These are phyloP conservation scores for Trypanosoma congolense DNA, from an alignment of 208 protist genomes.

Conservation along the genomic window DNA sequence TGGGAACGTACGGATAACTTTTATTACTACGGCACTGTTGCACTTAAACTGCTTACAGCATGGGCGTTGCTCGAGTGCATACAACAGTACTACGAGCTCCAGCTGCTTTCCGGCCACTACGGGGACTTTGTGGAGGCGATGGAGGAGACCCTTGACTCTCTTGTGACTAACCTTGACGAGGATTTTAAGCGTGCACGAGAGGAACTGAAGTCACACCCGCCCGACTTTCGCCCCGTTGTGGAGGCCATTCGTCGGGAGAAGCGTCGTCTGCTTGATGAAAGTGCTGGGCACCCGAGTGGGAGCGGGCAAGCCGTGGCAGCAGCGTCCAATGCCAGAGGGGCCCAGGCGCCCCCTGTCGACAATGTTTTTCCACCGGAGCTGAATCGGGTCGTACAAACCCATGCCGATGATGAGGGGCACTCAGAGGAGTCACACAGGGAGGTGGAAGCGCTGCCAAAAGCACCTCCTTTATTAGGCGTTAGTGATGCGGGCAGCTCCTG, in stretches of 20 bases:
- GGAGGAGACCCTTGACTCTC: constrained; percentile 40
- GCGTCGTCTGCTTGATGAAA: constrained; percentile 23
- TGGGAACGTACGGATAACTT: constrained; percentile 86
- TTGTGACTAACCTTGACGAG: constrained; percentile 25
- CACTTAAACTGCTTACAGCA: constrained; percentile 57
- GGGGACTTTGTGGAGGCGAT: constrained; percentile 67
- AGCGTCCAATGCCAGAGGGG: too few species aligned
- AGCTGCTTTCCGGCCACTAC: constrained; percentile 57
- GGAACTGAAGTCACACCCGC: constrained; percentile 38
- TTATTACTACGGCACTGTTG: constrained; percentile 73
- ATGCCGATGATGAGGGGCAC: too few species aligned
- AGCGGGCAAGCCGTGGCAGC: too few species aligned
- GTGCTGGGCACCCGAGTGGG: neutral
- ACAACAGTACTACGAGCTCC: constrained; percentile 78
- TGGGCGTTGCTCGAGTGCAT: constrained; percentile 74
- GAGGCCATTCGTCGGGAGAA: constrained; percentile 45
- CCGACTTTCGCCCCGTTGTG: constrained; percentile 58
- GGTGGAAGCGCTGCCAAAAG: neutral
- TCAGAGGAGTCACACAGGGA: too few species aligned
- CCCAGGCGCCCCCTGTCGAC: too few species aligned
- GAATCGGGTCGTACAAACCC: too few species aligned
- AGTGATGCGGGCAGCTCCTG: neutral
- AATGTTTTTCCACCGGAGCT: too few species aligned
- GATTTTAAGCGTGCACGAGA: constrained; percentile 40
- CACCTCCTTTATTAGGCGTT: neutral